Conservation (phyloP, 306 rosid species). For the Fragaria ananassa region DNA sequence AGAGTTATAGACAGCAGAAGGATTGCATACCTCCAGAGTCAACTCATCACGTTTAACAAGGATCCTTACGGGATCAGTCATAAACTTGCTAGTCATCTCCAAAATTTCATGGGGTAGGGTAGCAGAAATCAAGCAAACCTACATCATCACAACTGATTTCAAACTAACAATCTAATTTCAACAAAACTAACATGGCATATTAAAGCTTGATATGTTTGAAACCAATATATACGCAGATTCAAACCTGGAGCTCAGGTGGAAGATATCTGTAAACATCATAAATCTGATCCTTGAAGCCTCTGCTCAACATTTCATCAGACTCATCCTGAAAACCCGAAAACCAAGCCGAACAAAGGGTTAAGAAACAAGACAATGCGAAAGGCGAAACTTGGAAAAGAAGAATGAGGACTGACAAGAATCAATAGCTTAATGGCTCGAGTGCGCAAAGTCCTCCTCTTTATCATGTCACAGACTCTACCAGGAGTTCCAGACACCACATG, state of each 20-base stretch:
- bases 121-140: conserved; percentile 96
- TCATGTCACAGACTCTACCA: conserved; percentile 98
- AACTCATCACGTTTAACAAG: conserved; percentile 99
- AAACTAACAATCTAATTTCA: not conserved
- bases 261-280: conserved; percentile 96
- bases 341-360: not conserved
- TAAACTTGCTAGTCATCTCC: conserved; percentile 93
- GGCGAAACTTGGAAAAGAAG: not conserved
- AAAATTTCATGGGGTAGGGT: conserved; percentile 98
- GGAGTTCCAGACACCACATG: conserved; percentile 99
- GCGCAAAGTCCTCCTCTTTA: conserved; percentile 90
- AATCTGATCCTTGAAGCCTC: conserved; percentile 98
- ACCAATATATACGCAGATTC: not conserved
- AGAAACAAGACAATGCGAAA: not conserved
- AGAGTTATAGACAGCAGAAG: not conserved
- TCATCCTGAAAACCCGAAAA: conserved; percentile 58
- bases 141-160: conserved; percentile 26
- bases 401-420: conserved; percentile 48
- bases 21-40: conserved; percentile 76
- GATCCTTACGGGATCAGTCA: conserved; percentile 98
- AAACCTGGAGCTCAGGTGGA: conserved; percentile 98
- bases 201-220: not conserved
- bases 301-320: conserved; percentile 98
- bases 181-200: not conserved
- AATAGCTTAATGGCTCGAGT: conserved; percentile 85